Conservation (phyloP, 495 filamentous ascomycete species). For the Trichoderma parareesei region DNA sequence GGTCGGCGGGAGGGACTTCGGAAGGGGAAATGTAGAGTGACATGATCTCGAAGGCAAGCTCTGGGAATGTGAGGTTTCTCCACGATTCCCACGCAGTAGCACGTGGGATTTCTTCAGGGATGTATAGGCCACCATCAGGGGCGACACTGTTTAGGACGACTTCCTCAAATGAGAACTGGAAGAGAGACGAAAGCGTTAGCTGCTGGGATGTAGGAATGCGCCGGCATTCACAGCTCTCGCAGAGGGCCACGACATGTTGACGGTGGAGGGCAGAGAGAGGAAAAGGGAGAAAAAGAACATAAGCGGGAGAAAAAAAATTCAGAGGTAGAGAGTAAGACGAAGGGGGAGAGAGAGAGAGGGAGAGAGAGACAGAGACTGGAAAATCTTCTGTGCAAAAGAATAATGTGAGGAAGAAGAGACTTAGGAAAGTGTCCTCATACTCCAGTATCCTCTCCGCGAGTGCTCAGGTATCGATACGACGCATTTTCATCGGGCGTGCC, state of each 20-base stretch:
- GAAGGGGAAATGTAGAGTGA: constrained; percentile 69
- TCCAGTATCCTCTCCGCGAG: constrained; percentile 68
- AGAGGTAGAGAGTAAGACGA: too few relatives aligned
- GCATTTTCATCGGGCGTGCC: constrained; percentile 25
- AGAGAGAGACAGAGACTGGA: too few relatives aligned
- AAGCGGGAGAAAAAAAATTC: not conserved
- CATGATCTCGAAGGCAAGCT: constrained; percentile 69
- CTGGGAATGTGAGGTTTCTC: constrained; percentile 66
- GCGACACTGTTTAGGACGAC: constrained; percentile 89
- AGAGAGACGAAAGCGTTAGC: not conserved
- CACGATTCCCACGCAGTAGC: constrained; percentile 43
- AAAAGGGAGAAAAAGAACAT: not conserved
- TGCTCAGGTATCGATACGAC: constrained; percentile 75
- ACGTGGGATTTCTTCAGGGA: constrained; percentile 72
- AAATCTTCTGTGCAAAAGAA: not conserved
- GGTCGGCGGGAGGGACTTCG: constrained; percentile 73
- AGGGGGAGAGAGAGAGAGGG: too few relatives aligned
- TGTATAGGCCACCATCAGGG: constrained; percentile 79
- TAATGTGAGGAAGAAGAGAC: not conserved
- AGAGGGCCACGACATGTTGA: not conserved
- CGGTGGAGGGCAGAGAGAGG: not conserved
- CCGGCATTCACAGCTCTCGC: not conserved
- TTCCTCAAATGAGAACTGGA: constrained; percentile 78
- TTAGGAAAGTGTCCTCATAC: constrained; percentile 36
- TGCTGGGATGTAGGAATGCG: not conserved